Percentiles rank a stretch among this genome's conserved stretches.
These are phyloP conservation scores for Cryptosporidium baileyi DNA, from an alignment of 169 alveolate species.

Conservation along the genomic window DNA sequence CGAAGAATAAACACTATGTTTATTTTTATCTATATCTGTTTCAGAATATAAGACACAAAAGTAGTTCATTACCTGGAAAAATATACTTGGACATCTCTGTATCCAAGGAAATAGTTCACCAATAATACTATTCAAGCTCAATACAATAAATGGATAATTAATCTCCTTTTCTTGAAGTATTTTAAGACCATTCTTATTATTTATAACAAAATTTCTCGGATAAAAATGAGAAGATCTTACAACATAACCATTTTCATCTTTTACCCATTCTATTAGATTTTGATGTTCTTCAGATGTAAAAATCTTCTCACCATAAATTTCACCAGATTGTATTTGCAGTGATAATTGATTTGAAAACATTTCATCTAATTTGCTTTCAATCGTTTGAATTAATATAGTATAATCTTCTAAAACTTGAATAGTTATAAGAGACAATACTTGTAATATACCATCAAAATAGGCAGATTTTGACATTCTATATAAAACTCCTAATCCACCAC, in stretches of 20 bases:
- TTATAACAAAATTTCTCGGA: conserved; percentile 10
- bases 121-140: conserved; percentile 54
- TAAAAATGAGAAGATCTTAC: neutral
- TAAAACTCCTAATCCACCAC: conserved; percentile 56
- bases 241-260: neutral
- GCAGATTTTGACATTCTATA: conserved; percentile 46
- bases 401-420: conserved; percentile 43
- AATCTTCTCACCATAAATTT: conserved; percentile 16
- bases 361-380: conserved; percentile 33
- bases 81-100: conserved; percentile 34
- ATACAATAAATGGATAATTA: conserved; percentile 39
- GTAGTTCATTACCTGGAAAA: conserved; percentile 28
- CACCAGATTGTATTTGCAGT: conserved; percentile 10
- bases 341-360: conserved; percentile 47
- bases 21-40: neutral
- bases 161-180: neutral
- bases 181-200: neutral
- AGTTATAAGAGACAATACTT: conserved; percentile 53
- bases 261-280: neutral
- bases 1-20: neutral
- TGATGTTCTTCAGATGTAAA: neutral
- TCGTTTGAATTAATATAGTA: conserved; percentile 20
- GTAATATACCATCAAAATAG: conserved; percentile 60
- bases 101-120: conserved; percentile 59
- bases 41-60: conserved; percentile 22